phyloP scores from a whole-genome alignment of 1,284 basidiomycete genomes.

The Neonothopanus nambi region DNA sequence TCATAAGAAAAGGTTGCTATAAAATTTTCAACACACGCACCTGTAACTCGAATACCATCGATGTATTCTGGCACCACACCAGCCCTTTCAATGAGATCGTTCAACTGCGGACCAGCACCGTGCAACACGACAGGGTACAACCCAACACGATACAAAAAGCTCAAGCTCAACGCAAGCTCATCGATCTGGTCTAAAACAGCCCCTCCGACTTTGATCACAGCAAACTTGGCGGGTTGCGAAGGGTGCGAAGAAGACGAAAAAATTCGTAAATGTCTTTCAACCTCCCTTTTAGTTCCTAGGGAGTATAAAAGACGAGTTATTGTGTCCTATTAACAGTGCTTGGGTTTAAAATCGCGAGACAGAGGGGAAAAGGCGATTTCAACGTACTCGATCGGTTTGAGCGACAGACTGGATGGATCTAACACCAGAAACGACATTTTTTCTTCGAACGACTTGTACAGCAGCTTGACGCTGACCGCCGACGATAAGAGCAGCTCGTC shows the following conservation, averaged over 20 bases:
- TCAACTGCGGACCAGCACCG: constrained; percentile 93
- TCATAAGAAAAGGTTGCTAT: constrained; percentile 10
- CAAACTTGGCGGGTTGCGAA: constrained; percentile 85
- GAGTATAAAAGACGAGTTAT: constrained; percentile 94
- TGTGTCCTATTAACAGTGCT: constrained; percentile 65
- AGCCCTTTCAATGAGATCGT: constrained; percentile 87
- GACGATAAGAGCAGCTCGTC: constrained; percentile 33
- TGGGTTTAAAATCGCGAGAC: not conserved
- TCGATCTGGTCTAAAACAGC: constrained; percentile 90
- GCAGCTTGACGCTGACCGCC: constrained; percentile 50
- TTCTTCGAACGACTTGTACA: constrained; percentile 40
- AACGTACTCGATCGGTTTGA: constrained; percentile 58
- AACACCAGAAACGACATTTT: constrained; percentile 24
- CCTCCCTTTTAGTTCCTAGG: constrained; percentile 92
- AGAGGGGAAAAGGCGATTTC: not conserved
- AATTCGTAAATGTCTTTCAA: constrained; percentile 94
- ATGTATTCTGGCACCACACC: constrained; percentile 94
- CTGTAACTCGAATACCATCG: constrained; percentile 93
- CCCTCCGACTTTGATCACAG: constrained; percentile 93
- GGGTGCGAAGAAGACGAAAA: constrained; percentile 88
- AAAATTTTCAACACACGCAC: constrained; percentile 42
- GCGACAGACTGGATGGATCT: constrained; percentile 52
- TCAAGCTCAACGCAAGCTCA: constrained; percentile 89
- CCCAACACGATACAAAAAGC: constrained; percentile 92
- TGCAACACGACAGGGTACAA: constrained; percentile 94